Evolutionary conservation across 106 monocot species (phyloP), one percentile per base, ranked within the genome.

Genomic region (Dendrobium officinale): DNA sequence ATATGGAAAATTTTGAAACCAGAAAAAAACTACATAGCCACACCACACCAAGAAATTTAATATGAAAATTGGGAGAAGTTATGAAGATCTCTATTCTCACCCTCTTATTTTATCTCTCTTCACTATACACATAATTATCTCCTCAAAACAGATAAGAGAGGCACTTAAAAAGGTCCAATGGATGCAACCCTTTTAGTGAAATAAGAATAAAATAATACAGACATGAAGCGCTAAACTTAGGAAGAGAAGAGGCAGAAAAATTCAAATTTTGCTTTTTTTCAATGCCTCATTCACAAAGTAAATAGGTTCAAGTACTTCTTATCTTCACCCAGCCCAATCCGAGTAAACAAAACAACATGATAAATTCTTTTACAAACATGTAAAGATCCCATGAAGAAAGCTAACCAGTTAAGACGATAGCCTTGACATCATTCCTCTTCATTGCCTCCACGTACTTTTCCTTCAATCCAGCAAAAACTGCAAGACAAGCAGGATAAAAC

Each of bases 341-440:
- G 13, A 72, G 33, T 37, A 33, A 22, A 22, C 19, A 7, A 26
- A 16, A 13, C 1, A 72, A 72, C 7, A 37, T 40, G 77, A 29
- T 47, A 42, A 54, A 54, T 47, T 18, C 77, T 24, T 77, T 31
- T n/a, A 77, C 18, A 78, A 55, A 78, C 24, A 78, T 16, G 29
- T 15, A 78, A 55, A 49, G 26, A 51, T 31, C 9, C 43, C 7
- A 37, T 22, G 27, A 74, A 42, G 42, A 42, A 55, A 54, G 51
- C 41, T 29, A 20, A 81, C 81, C 81, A 75, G 81, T 81, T 44
- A 81, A 72, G 13, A 81, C 81, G 17, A 81, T 81, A 27, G 81
- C 81, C 43, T 75, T 75, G 59, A 81, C 81, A 56, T 81, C 81
- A 24, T 27, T 45, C 59, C 81, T 81, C 40, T 59, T 58, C 81